Conservation (phyloP, 495 filamentous ascomycete genomes). For the Trichoderma orchidacearum region DNA sequence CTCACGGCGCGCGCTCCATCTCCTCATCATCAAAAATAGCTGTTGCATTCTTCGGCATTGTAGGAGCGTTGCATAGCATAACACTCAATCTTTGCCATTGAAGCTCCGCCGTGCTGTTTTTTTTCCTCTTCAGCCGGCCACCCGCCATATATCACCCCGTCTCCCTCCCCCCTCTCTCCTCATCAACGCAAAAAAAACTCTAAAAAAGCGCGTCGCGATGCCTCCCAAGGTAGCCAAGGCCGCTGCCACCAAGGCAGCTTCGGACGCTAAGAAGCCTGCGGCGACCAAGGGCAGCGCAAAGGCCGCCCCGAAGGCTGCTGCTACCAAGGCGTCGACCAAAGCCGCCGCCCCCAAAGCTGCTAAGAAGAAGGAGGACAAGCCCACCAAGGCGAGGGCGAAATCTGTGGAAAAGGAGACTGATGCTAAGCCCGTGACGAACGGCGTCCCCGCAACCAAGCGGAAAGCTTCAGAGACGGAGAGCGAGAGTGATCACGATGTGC, state of each 20-base stretch:
- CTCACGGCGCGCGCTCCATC: background rate
- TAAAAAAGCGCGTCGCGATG: conserved; percentile 6
- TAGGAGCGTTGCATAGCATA: background rate
- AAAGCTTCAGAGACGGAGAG: background rate
- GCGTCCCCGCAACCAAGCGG: background rate
- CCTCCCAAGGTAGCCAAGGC: conserved; percentile 4
- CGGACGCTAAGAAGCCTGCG: conserved; percentile 1
- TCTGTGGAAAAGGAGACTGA: background rate
- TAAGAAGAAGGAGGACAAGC: background rate
- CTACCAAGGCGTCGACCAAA: conserved; percentile 5
- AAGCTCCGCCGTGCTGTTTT: no score
- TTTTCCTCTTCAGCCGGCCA: background rate
- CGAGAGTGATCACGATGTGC: background rate
- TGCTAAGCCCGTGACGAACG: background rate
- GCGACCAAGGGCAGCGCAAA: conserved; percentile 8
- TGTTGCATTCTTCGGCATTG: no score
- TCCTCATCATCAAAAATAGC: background rate
- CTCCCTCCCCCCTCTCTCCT: background rate
- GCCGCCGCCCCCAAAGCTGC: conserved; percentile 1
- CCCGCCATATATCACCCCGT: background rate
- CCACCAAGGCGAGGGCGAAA: conserved; percentile 3
- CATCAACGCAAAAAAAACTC: background rate
- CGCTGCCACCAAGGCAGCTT: background rate
- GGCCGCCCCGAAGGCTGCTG: conserved; percentile 12
- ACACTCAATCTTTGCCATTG: background rate